Percentiles rank a stretch among this genome's conserved stretches.
Conservation (phyloP, 163 green algal genomes). For the Prototheca wickerhamii region DNA sequence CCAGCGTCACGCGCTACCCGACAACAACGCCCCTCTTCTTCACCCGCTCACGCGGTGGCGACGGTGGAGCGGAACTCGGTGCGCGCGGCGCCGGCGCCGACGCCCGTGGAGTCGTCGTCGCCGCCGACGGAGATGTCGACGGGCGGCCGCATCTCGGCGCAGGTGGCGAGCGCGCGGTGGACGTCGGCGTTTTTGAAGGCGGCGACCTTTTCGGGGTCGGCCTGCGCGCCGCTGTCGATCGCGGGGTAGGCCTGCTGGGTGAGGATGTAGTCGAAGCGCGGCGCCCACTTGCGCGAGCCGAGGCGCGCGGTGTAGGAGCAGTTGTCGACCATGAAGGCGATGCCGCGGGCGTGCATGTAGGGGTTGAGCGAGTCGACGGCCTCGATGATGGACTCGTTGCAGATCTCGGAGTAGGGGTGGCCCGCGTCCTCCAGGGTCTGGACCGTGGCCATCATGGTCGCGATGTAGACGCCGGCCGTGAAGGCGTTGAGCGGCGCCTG, state of each 20-base stretch:
- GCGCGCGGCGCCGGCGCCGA: slow-evolving; percentile 67
- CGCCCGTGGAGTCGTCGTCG: slow-evolving; percentile 50
- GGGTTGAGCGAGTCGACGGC: slow-evolving; percentile 97
- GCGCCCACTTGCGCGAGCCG: slow-evolving; percentile 93
- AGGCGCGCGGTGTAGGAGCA: slow-evolving; percentile 98
- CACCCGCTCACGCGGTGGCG: slow-evolving; percentile 5
- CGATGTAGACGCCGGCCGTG: slow-evolving; percentile 96
- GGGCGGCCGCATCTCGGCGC: slow-evolving; percentile 79
- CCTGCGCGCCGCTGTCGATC: slow-evolving; percentile 53
- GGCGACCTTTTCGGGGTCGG: slow-evolving; percentile 62
- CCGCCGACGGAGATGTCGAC: slow-evolving; percentile 95
- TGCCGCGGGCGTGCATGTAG: slow-evolving; percentile 98
- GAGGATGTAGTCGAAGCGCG: slow-evolving; percentile 95
- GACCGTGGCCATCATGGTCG: slow-evolving; percentile 97
- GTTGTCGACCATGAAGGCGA: slow-evolving; percentile 99
- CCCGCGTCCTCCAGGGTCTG: slow-evolving; percentile 64
- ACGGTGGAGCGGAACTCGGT: slow-evolving; percentile 69
- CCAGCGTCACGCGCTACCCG: too few species aligned
- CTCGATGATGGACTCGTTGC: slow-evolving; percentile 99
- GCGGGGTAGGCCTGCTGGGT: slow-evolving; percentile 80
- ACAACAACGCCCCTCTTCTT: neutral
- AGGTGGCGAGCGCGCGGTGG: slow-evolving; percentile 82
- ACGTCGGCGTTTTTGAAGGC: slow-evolving; percentile 84
- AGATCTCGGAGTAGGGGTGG: slow-evolving; percentile 94
- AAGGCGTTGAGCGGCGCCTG: slow-evolving; percentile 97